Base-by-base conservation (phyloP, 176 grass and related monocot species). In the Bolboschoenus planiculmis region DNA sequence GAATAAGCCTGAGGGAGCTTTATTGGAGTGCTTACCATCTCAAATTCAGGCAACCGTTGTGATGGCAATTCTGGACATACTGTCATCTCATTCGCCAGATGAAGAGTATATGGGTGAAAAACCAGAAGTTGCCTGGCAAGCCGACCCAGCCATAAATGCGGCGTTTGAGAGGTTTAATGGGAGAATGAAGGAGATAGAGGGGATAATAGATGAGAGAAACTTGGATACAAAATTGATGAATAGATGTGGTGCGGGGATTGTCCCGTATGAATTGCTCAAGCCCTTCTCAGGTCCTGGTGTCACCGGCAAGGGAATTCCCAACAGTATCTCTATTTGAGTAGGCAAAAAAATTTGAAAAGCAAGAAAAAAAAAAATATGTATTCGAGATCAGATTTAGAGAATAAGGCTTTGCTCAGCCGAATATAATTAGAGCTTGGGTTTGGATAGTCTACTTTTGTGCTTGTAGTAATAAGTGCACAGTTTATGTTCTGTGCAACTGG, bases 241-340 rank as follows among this genome's bases (percentile, higher is more conserved):
- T 53, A 73, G 93, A 71, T 37, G 43, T 10, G 90, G 93, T 1
- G 84, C 90, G 3, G 93, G 93, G 9, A 48, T 95, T 9, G 76
- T 89, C 11, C 86, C 84, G 0, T 95, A 92, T 33, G 88, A 85
- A 72, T 82, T 95, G 15, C 88, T 95, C 14, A 85, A 70, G 63
- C 88, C 90, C 8, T 87, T 43, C 54, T 91, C 81, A 0, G 81
- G 61, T 14, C 84, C 63, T 0, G 78, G 86, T 34, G 88, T 93
- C 10, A 93, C 84, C 0, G 90, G 73, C 3, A 89, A 55, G 29
- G 93, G 93, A 39, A 89, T 91, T 66, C 93, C 93, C 0, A 89
- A 86, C 54, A 93, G 91, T 75, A 89, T 93, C 34, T 97, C 93
- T 43, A 97, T 97, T 13, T 97, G 72, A 97, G 36, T 18, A 0